These are phyloP conservation scores for Solanum tacnaense DNA, from an alignment of 257 asterid species.

Conservation along the genomic window DNA sequence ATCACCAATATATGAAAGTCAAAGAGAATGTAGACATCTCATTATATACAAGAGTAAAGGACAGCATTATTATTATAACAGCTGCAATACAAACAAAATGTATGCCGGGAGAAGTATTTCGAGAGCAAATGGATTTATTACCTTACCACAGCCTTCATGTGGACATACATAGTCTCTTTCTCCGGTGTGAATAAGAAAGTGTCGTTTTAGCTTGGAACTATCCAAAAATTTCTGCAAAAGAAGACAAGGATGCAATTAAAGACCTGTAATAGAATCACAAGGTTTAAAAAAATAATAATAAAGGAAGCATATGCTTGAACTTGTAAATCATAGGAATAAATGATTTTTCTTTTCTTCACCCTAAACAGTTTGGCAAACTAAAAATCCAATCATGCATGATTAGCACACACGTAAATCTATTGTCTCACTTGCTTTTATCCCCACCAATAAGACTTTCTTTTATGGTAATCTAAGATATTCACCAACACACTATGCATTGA, in stretches of 20 bases:
- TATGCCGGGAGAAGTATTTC: not conserved
- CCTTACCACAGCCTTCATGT: slow-evolving; percentile 99
- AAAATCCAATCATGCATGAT: not conserved
- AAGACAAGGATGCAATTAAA: not conserved
- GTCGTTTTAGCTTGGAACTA: slow-evolving; percentile 94
- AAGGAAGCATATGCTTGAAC: not conserved
- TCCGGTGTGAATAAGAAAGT: slow-evolving; percentile 93
- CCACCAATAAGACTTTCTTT: not conserved
- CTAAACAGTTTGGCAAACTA: not conserved
- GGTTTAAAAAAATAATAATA: not conserved
- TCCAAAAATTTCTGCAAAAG: slow-evolving; percentile 93
- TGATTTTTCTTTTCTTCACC: not conserved
- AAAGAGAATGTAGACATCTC: not conserved
- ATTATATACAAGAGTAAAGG: not conserved
- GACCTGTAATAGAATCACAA: not conserved
- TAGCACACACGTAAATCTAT: not conserved
- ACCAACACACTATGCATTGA: not conserved
- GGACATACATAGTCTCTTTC: slow-evolving; percentile 96
- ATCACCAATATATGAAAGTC: not conserved
- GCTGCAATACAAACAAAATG: not conserved
- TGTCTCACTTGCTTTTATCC: not conserved
- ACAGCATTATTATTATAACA: not conserved
- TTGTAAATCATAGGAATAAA: not conserved
- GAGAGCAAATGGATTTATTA: slow-evolving; percentile 13
- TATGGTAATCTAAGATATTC: not conserved